Percentiles rank a stretch among this genome's conserved stretches.
Evolutionary conservation across 2,329 filamentous ascomycete species (phyloP).

Genomic region (Knufia petricola): DNA sequence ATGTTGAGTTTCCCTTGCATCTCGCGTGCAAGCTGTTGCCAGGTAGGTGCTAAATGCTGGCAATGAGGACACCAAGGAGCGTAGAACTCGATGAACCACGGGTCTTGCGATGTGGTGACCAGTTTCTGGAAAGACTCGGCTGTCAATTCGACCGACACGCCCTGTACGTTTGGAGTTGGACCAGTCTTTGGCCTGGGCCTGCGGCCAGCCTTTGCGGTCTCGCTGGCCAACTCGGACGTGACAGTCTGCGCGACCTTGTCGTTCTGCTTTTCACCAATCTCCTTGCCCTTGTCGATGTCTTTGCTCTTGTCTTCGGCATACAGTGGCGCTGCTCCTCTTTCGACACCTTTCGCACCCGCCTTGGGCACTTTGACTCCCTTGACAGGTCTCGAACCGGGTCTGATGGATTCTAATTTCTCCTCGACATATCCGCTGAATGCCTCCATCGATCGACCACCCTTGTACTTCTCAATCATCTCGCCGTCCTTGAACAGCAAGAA

Average conservation of each 20-base stretch:
- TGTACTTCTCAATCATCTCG: constrained; percentile 51
- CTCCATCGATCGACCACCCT: constrained; percentile 59
- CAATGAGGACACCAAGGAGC: constrained; percentile 96
- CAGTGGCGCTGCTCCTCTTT: constrained; percentile 32
- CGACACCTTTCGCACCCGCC: constrained; percentile 51
- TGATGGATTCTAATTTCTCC: constrained; percentile 62
- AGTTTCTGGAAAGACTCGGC: constrained; percentile 76
- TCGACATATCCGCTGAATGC: constrained; percentile 64
- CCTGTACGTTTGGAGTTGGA: constrained; percentile 60
- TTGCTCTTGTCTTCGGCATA: constrained; percentile 35
- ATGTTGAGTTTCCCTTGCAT: constrained; percentile 86
- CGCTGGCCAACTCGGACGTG: constrained; percentile 20
- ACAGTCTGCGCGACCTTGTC: constrained; percentile 32
- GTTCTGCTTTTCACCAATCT: constrained; percentile 35
- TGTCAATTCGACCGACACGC: constrained; percentile 64
- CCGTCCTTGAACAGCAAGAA: constrained; percentile 75
- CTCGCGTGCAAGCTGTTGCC: constrained; percentile 80
- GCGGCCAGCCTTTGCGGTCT: constrained; percentile 35
- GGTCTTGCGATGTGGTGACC: constrained; percentile 78
- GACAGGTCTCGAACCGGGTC: constrained; percentile 68
- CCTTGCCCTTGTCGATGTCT: constrained; percentile 29
- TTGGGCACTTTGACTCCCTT: constrained; percentile 59
- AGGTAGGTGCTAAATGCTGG: constrained; percentile 81
- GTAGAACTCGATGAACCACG: constrained; percentile 99
- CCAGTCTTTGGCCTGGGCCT: constrained; percentile 43